These are phyloP conservation scores for Tulasnella sp. DNA, from an alignment of 768 basidiomycete genomes.

Conservation along the genomic window DNA sequence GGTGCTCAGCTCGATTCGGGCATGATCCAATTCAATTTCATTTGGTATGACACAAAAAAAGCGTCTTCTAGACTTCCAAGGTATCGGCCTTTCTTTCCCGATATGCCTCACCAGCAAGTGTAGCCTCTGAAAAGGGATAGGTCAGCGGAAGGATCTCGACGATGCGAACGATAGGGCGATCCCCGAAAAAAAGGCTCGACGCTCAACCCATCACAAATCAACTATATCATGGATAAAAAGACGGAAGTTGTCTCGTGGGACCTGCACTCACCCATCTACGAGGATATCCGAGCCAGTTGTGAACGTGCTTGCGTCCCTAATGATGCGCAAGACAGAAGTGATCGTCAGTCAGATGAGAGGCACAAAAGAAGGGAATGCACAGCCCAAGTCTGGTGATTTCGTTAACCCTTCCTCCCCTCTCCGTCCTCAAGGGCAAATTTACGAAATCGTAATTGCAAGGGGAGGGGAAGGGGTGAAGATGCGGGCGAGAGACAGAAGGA, in stretches of 20 bases:
- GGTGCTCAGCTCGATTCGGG: not conserved
- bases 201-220: not conserved
- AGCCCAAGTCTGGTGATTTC: not conserved
- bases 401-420: not conserved
- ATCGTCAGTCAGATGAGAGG: conserved; percentile 1
- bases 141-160: not conserved
- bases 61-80: not conserved
- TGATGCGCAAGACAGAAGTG: conserved; percentile 4
- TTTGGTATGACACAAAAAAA: not conserved
- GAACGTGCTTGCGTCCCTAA: conserved; percentile 21
- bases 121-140: conserved; percentile 7
- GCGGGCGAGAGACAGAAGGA: conserved; percentile 1
- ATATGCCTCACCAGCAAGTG: conserved; percentile 3
- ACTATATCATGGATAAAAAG: not conserved
- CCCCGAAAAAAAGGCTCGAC: not conserved
- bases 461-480: not conserved
- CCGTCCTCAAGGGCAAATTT: not conserved
- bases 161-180: not conserved
- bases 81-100: not conserved
- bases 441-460: not conserved
- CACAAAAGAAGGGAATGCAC: not conserved
- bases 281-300: conserved; percentile 21
- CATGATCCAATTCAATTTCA: not conserved
- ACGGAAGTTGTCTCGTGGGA: not conserved
- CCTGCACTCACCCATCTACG: conserved; percentile 17